Evolutionary conservation across 768 basidiomycete genomes (phyloP).

Genomic region (Favolaschia claudopus): DNA sequence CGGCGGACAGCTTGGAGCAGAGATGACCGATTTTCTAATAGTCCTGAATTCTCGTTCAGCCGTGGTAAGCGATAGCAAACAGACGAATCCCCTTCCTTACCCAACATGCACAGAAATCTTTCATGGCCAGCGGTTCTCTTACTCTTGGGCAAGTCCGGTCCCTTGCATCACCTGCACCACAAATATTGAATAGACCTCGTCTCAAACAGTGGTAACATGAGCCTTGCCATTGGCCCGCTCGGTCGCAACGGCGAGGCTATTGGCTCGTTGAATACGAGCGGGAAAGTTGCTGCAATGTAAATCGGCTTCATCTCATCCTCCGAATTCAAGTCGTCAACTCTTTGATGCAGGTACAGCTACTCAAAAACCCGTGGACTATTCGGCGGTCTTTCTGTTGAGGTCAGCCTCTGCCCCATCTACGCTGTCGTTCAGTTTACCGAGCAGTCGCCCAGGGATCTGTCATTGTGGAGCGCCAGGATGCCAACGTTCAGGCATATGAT

Average conservation of each 20-base stretch:
- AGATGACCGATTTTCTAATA: constrained; percentile 91
- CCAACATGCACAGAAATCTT: constrained; percentile 61
- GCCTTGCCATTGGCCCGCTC: constrained; percentile 88
- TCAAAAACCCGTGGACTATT: constrained; percentile 94
- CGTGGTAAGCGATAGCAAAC: constrained; percentile 3
- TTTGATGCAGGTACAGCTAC: constrained; percentile 76
- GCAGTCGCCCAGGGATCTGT: constrained; percentile 78
- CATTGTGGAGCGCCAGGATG: constrained; percentile 93
- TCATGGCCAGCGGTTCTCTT: constrained; percentile 94
- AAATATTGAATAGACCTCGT: no score
- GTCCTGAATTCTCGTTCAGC: constrained; percentile 84
- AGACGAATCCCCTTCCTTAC: constrained; percentile 3
- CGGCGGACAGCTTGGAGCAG: constrained; percentile 83
- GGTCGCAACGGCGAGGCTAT: constrained; percentile 95
- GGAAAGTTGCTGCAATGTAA: constrained; percentile 92
- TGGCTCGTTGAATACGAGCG: constrained; percentile 83
- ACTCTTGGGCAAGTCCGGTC: constrained; percentile 74
- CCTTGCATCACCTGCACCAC: no score
- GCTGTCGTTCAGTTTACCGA: not conserved
- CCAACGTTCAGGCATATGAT: constrained; percentile 83
- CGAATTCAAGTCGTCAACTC: constrained; percentile 2
- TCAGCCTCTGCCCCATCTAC: not conserved
- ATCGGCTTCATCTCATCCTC: constrained; percentile 19
- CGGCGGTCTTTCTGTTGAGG: constrained; percentile 85
- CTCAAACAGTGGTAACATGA: constrained; percentile 72